A percentile compares a stretch with the other conserved stretches of the same genome.
Evolutionary conservation across 2,329 filamentous ascomycete genomes (phyloP).

Genomic region (Penicillium sp.): DNA sequence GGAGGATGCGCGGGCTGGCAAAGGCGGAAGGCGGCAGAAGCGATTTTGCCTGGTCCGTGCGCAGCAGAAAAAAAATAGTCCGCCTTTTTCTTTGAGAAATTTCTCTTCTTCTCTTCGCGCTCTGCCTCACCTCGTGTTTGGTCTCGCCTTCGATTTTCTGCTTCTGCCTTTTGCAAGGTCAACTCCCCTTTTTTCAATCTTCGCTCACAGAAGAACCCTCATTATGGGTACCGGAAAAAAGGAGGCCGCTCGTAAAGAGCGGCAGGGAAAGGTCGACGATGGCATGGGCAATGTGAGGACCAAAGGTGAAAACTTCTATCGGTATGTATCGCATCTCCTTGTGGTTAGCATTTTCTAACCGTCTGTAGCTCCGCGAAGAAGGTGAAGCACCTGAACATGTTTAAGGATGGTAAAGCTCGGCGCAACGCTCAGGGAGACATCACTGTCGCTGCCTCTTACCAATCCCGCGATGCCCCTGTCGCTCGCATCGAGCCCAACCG

Average conservation of each 20-base stretch:
- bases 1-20: neutral
- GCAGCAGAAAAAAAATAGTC: constrained; percentile 43
- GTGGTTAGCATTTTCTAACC: constrained; percentile 15
- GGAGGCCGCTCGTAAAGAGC: constrained; percentile 78
- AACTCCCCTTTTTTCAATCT: constrained; percentile 24
- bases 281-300: constrained; percentile 88
- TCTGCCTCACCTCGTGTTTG: constrained; percentile 35
- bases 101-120: constrained; percentile 36
- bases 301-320: constrained; percentile 99
- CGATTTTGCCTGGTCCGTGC: constrained; percentile 48
- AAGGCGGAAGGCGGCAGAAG: constrained; percentile 5
- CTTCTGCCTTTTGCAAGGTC: constrained; percentile 25
- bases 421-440: constrained; percentile 84
- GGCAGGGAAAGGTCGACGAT: constrained; percentile 83
- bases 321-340: constrained; percentile 49
- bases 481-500: constrained; percentile 94
- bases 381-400: constrained; percentile 85
- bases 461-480: constrained; percentile 78
- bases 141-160: constrained; percentile 34
- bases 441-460: constrained; percentile 79
- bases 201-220: constrained; percentile 27
- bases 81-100: constrained; percentile 25
- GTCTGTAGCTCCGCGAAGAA: constrained; percentile 71
- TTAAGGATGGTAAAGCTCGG: constrained; percentile 82
- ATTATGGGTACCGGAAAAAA: constrained; percentile 91